Evolutionary conservation across 108 stramenopile species (phyloP).

Genomic region (Cyclostephanos invisitatus): DNA sequence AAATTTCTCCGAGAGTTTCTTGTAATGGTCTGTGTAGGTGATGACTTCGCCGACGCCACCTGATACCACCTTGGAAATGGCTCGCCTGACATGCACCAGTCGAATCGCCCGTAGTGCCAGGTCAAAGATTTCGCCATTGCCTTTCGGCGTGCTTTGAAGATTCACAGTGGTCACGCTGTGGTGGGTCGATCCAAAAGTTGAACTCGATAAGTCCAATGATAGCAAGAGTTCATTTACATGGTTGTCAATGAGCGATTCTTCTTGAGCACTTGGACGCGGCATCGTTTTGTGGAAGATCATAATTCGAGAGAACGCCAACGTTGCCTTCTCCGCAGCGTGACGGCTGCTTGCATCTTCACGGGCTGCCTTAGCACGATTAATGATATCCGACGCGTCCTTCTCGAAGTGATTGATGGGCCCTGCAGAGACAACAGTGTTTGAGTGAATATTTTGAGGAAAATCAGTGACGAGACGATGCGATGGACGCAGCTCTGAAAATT

Average conservation of each 20-base stretch:
- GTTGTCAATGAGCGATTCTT: constrained; percentile 37
- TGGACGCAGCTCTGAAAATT: background rate
- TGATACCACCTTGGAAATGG: constrained; percentile 3
- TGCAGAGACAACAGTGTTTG: background rate
- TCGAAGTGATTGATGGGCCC: constrained; percentile 27
- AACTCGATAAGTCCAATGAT: constrained; percentile 13
- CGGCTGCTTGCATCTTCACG: constrained; percentile 16
- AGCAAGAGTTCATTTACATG: constrained; percentile 26
- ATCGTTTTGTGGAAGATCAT: constrained; percentile 27
- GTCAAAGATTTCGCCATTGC: constrained; percentile 21
- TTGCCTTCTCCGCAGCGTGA: constrained; percentile 42
- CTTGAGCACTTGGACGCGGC: constrained; percentile 27
- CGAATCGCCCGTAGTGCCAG: constrained; percentile 35
- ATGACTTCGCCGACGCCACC: background rate
- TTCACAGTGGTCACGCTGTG: background rate
- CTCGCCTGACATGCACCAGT: constrained; percentile 30
- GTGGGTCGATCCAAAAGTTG: constrained; percentile 5
- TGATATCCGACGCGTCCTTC: constrained; percentile 41
- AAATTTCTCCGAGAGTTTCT: constrained; percentile 21
- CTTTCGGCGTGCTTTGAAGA: constrained; percentile 6
- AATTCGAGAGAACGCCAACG: constrained; percentile 27
- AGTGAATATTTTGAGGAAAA: background rate
- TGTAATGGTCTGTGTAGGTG: constrained; percentile 22
- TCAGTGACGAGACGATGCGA: background rate
- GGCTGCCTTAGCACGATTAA: constrained; percentile 29